These are phyloP conservation scores for Psidium friedrichsthalianum DNA, from an alignment of 345 rosid species.

Conservation along the genomic window DNA sequence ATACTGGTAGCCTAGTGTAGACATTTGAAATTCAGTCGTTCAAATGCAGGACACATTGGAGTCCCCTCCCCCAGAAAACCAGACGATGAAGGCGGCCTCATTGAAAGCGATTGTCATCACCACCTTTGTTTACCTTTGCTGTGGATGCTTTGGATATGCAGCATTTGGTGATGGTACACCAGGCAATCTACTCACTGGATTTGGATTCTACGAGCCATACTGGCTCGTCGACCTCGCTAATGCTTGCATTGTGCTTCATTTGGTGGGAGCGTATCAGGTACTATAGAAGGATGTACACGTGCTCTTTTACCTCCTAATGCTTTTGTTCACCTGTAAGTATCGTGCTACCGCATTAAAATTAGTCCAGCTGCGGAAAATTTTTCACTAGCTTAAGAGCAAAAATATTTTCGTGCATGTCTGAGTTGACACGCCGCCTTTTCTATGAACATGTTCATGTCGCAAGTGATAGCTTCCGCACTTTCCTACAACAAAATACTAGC, in stretches of 20 bases:
- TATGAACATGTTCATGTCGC: neutral
- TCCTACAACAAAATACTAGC: neutral
- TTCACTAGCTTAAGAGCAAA: neutral
- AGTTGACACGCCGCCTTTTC: neutral
- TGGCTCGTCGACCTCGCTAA: constrained; percentile 4
- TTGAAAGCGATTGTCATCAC: constrained; percentile 12
- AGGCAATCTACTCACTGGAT: constrained; percentile 42
- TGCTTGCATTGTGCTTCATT: constrained; percentile 4
- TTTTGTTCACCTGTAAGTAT: neutral
- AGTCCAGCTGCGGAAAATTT: neutral
- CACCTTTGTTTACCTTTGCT: constrained; percentile 30
- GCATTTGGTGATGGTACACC: constrained; percentile 44
- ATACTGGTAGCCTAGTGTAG: neutral
- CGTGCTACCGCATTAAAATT: neutral
- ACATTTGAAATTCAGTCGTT: neutral
- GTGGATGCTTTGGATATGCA: constrained; percentile 39
- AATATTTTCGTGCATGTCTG: neutral
- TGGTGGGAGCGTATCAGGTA: constrained; percentile 6
- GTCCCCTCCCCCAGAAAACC: constrained; percentile 29
- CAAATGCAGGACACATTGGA: constrained; percentile 33
- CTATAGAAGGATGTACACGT: neutral
- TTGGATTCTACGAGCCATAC: constrained; percentile 32
- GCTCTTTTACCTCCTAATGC: neutral
- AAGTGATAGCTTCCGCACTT: neutral
- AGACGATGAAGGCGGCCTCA: constrained; percentile 40